Evolutionary conservation across 345 rosid genomes (phyloP).

Genomic region (Abelmoschus esculentus): DNA sequence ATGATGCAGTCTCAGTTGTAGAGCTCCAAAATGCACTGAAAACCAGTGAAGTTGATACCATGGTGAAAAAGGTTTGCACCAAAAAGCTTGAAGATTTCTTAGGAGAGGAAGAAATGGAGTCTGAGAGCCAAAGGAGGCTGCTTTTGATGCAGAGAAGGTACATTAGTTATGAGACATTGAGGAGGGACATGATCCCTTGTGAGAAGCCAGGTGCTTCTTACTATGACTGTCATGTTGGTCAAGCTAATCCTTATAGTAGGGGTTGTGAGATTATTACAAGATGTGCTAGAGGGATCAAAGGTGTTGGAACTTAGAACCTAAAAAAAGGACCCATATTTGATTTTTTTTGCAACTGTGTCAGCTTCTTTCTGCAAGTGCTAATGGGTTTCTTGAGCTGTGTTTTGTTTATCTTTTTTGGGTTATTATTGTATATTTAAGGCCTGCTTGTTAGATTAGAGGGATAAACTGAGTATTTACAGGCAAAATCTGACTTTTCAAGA

Average conservation of each 20-base stretch:
- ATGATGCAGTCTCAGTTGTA: slow-evolving; percentile 29
- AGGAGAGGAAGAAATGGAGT: slow-evolving; percentile 54
- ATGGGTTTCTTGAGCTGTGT: neutral
- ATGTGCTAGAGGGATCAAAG: slow-evolving; percentile 54
- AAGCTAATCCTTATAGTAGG: slow-evolving; percentile 54
- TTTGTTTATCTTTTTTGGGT: neutral
- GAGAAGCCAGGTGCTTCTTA: slow-evolving; percentile 77
- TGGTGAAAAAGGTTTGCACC: slow-evolving; percentile 26
- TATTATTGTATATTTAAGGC: neutral
- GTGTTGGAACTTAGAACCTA: slow-evolving; percentile 25
- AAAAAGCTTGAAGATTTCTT: slow-evolving; percentile 38
- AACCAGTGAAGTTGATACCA: slow-evolving; percentile 30
- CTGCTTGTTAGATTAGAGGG: neutral
- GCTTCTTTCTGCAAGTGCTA: slow-evolving; percentile 3
- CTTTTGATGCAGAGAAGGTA: slow-evolving; percentile 51
- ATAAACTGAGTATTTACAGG: neutral
- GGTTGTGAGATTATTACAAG: slow-evolving; percentile 77
- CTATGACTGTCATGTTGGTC: slow-evolving; percentile 60
- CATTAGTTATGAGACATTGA: slow-evolving; percentile 86
- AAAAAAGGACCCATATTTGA: neutral
- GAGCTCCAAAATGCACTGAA: slow-evolving; percentile 23
- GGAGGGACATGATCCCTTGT: slow-evolving; percentile 88
- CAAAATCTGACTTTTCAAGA: neutral
- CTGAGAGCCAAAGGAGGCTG: slow-evolving; percentile 64
- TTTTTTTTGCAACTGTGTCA: neutral